Percentiles rank a stretch among this genome's conserved stretches.
Evolutionary conservation across 768 basidiomycete genomes (phyloP).

Genomic region (Stropharia rugosoannulata): DNA sequence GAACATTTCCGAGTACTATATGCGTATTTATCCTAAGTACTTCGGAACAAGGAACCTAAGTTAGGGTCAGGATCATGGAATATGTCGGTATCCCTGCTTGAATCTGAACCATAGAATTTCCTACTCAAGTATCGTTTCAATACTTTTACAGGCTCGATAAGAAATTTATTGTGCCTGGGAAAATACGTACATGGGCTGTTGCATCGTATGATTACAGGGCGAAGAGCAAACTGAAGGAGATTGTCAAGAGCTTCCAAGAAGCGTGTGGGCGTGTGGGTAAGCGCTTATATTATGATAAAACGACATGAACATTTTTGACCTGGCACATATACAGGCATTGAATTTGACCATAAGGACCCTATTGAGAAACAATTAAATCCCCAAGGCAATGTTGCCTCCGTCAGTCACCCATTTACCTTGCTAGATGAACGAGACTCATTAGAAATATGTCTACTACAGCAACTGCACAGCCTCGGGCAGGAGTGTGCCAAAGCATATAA

Average conservation of each 20-base stretch:
- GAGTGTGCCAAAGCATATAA: constrained; percentile 40
- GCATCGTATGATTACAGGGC: constrained; percentile 65
- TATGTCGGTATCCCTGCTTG: constrained; percentile 45
- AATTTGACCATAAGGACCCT: constrained; percentile 40
- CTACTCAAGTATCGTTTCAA: constrained; percentile 41
- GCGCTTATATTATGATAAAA: constrained; percentile 27
- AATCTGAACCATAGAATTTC: constrained; percentile 18
- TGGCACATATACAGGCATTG: constrained; percentile 50
- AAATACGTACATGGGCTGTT: constrained; percentile 60
- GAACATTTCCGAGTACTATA: neutral
- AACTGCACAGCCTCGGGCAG: constrained; percentile 49
- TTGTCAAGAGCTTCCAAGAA: constrained; percentile 50
- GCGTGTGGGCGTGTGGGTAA: constrained; percentile 58
- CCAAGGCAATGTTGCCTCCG: constrained; percentile 48
- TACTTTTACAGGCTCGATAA: constrained; percentile 63
- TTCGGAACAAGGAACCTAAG: constrained; percentile 45
- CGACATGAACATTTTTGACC: constrained; percentile 10
- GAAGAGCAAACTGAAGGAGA: constrained; percentile 34
- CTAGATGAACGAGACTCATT: neutral
- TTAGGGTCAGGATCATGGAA: constrained; percentile 79
- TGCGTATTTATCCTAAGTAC: constrained; percentile 4
- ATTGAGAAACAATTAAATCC: constrained; percentile 51
- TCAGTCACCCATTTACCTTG: neutral
- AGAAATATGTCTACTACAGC: constrained; percentile 33
- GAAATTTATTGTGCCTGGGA: constrained; percentile 53